Percentiles rank a stretch among this genome's conserved stretches.
Evolutionary conservation across 495 filamentous ascomycete genomes (phyloP).

Genomic region (Neohortaea acidophila): DNA sequence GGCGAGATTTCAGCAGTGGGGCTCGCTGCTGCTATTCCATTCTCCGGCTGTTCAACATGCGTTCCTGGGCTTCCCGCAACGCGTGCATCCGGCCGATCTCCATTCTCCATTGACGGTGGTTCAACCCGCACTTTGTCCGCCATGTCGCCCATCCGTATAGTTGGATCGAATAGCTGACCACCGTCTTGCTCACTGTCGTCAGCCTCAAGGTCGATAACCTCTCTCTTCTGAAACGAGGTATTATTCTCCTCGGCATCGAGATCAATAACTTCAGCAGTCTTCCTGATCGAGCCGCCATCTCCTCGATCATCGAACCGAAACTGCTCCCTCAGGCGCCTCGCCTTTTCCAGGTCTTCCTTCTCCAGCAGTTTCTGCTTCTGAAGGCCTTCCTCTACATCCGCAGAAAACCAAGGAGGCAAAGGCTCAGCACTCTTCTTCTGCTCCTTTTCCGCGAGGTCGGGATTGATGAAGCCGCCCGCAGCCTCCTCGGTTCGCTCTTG

Average conservation of each 20-base stretch:
- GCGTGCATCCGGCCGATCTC: not conserved
- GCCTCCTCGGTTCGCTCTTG: slow-evolving; percentile 33
- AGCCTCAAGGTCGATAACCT: slow-evolving; percentile 22
- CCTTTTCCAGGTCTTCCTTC: slow-evolving; percentile 18
- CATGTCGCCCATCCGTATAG: slow-evolving; percentile 29
- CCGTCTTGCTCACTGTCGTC: slow-evolving; percentile 15
- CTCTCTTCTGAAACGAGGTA: slow-evolving; percentile 15
- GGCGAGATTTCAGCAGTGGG: too few relatives aligned
- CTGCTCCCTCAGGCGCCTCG: slow-evolving; percentile 22
- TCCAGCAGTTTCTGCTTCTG: slow-evolving; percentile 25
- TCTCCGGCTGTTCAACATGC: too few relatives aligned
- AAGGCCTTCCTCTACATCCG: slow-evolving; percentile 25
- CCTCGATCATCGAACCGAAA: slow-evolving; percentile 24
- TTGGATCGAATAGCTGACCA: slow-evolving; percentile 15
- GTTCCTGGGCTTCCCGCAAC: too few relatives aligned
- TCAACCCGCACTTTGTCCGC: slow-evolving; percentile 29
- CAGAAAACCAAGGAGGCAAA: slow-evolving; percentile 77
- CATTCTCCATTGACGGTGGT: slow-evolving; percentile 22
- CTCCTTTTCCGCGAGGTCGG: slow-evolving; percentile 20
- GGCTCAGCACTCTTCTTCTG: slow-evolving; percentile 41
- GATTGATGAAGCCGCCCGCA: slow-evolving; percentile 56
- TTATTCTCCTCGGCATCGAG: slow-evolving; percentile 25
- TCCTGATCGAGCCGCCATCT: slow-evolving; percentile 28
- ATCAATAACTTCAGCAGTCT: slow-evolving; percentile 20
- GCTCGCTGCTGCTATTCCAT: too few relatives aligned